Evolutionary conservation across 805 yeast species (phyloP).

Genomic region (Diddensiella transvaalensis): DNA sequence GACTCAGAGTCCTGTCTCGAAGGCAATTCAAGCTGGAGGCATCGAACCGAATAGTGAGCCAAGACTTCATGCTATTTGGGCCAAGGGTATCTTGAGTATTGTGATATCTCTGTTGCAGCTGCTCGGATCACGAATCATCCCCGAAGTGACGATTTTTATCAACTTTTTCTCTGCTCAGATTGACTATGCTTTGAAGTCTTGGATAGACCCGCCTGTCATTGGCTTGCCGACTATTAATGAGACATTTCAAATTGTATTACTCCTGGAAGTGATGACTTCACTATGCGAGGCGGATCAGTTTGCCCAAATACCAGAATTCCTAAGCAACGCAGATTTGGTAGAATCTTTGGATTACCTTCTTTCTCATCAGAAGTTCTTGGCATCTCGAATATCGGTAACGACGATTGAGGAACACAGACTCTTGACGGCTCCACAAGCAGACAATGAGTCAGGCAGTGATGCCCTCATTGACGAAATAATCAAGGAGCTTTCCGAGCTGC

Average conservation of each 20-base stretch:
- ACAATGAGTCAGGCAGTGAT: not conserved
- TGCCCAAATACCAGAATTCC: constrained; percentile 13
- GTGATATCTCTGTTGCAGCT: constrained; percentile 55
- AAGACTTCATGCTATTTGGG: constrained; percentile 74
- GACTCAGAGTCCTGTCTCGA: constrained; percentile 70
- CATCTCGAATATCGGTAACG: constrained; percentile 62
- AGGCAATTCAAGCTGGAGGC: constrained; percentile 61
- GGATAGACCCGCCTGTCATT: constrained; percentile 58
- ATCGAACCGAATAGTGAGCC: constrained; percentile 50
- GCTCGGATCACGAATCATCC: constrained; percentile 59
- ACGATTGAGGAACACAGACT: constrained; percentile 61
- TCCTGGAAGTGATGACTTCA: constrained; percentile 54
- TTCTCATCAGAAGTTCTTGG: constrained; percentile 81
- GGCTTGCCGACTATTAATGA: constrained; percentile 53
- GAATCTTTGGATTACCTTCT: constrained; percentile 66
- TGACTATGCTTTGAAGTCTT: constrained; percentile 55
- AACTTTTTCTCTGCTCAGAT: constrained; percentile 65
- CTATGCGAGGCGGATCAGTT: constrained; percentile 52
- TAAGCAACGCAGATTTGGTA: constrained; percentile 48
- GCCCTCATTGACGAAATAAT: constrained; percentile 42
- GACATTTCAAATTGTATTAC: constrained; percentile 61
- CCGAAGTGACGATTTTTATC: constrained; percentile 63
- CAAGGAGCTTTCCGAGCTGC: constrained; percentile 45
- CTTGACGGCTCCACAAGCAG: constrained; percentile 40
- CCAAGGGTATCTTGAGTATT: constrained; percentile 73